Evolutionary conservation across 768 basidiomycete species (phyloP).

Genomic region (Melanogaster broomeanus): DNA sequence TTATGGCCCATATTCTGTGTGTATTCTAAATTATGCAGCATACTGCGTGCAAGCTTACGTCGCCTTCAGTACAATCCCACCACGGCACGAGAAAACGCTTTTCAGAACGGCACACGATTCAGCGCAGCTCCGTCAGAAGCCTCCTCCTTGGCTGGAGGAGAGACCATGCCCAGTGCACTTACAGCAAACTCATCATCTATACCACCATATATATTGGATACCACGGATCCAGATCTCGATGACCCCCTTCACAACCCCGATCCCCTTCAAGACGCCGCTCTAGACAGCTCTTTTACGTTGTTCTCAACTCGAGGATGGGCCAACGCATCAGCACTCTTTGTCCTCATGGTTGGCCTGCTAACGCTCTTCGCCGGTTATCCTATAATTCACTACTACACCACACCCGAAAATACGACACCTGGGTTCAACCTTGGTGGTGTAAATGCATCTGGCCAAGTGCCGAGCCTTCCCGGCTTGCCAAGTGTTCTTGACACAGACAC

Average conservation of each 20-base stretch:
- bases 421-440: constrained; percentile 86
- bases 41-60: constrained; percentile 1
- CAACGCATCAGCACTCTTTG: constrained; percentile 72
- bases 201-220: constrained; percentile 75
- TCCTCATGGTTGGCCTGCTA: constrained; percentile 69
- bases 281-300: constrained; percentile 62
- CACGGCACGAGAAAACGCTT: constrained; percentile 40
- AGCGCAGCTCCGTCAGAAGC: constrained; percentile 53
- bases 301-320: constrained; percentile 85
- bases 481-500: constrained; percentile 78
- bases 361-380: constrained; percentile 89
- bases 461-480: constrained; percentile 67
- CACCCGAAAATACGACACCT: constrained; percentile 24
- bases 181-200: constrained; percentile 58
- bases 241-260: constrained; percentile 90
- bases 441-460: constrained; percentile 87
- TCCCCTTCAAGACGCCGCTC: constrained; percentile 63
- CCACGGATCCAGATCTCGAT: constrained; percentile 82
- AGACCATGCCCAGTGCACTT: constrained; percentile 32
- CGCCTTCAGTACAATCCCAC: constrained; percentile 55
- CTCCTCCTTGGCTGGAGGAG: constrained; percentile 39
- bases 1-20: constrained; percentile 87
- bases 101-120: constrained; percentile 54
- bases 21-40: constrained; percentile 24
- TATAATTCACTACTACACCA: constrained; percentile 60